Evolutionary conservation across 345 rosid species (phyloP).

Genomic region (Brassica rapa): DNA sequence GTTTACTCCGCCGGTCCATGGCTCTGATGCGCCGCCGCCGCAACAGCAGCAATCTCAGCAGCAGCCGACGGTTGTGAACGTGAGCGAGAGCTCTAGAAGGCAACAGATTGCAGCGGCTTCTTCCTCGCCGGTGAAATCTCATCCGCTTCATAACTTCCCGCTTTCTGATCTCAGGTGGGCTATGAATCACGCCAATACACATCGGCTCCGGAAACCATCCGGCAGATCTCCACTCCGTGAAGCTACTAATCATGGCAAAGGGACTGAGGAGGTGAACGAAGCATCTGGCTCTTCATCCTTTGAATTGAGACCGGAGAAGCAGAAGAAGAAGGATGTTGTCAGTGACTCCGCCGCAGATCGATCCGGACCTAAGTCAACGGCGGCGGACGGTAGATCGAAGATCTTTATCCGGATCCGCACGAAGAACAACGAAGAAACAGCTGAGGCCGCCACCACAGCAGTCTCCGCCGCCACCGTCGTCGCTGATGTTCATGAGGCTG

Average conservation of each 20-base stretch:
- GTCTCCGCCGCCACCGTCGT: constrained; percentile 14
- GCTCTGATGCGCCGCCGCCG: constrained; percentile 22
- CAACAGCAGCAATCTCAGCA: constrained; percentile 16
- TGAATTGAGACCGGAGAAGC: constrained; percentile 33
- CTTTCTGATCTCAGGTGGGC: constrained; percentile 65
- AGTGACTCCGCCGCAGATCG: constrained; percentile 35
- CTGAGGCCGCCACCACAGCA: constrained; percentile 26
- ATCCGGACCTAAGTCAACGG: constrained; percentile 42
- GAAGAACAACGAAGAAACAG: constrained; percentile 41
- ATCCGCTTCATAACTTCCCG: constrained; percentile 73
- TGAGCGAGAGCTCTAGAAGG: constrained; percentile 36
- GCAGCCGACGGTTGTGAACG: constrained; percentile 18
- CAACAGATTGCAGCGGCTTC: constrained; percentile 54
- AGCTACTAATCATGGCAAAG: constrained; percentile 23
- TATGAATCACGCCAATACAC: constrained; percentile 46
- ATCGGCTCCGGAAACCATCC: constrained; percentile 50
- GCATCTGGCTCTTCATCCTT: constrained; percentile 25
- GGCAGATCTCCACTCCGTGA: constrained; percentile 42
- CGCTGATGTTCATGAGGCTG: neutral
- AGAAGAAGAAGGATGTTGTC: constrained; percentile 1
- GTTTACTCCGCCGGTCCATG: constrained; percentile 36
- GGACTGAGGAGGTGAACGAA: constrained; percentile 31
- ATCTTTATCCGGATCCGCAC: constrained; percentile 51
- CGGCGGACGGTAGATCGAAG: constrained; percentile 49
- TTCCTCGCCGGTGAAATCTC: constrained; percentile 53